Conservation (phyloP, 441 rosid species). For the Adansonia gregorii region DNA sequence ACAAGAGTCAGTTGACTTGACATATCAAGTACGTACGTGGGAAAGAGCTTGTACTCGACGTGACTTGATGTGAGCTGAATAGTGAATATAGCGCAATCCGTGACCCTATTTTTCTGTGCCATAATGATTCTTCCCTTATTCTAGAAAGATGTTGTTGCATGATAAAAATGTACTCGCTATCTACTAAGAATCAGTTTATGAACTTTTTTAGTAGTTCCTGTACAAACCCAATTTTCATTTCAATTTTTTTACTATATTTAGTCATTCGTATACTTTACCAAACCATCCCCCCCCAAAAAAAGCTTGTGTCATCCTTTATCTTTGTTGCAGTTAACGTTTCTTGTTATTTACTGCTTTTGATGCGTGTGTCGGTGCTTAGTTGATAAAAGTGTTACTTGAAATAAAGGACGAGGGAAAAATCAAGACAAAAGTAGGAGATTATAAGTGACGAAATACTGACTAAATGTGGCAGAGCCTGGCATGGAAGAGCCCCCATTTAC, state of each 20-base stretch:
- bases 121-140: no score
- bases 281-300: no score
- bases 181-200: no score
- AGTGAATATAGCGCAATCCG: background rate
- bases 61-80: no score
- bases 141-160: no score
- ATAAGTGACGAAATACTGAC: conserved; percentile 43
- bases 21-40: background rate
- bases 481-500: conserved; percentile 58
- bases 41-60: background rate
- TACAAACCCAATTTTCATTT: no score
- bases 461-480: conserved; percentile 68
- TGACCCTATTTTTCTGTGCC: background rate
- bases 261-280: no score
- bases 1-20: background rate
- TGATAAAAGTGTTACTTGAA: background rate
- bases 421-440: background rate
- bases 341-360: background rate
- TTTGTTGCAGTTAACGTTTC: background rate
- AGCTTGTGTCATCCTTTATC: no score
- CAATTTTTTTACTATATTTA: no score
- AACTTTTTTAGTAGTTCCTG: no score
- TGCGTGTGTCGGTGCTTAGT: background rate
- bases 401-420: background rate
- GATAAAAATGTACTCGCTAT: no score